A percentile compares a stretch with the other conserved stretches of the same genome.
Conservation (phyloP, 2,329 filamentous ascomycete genomes). For the Pseudonectria buxi region DNA sequence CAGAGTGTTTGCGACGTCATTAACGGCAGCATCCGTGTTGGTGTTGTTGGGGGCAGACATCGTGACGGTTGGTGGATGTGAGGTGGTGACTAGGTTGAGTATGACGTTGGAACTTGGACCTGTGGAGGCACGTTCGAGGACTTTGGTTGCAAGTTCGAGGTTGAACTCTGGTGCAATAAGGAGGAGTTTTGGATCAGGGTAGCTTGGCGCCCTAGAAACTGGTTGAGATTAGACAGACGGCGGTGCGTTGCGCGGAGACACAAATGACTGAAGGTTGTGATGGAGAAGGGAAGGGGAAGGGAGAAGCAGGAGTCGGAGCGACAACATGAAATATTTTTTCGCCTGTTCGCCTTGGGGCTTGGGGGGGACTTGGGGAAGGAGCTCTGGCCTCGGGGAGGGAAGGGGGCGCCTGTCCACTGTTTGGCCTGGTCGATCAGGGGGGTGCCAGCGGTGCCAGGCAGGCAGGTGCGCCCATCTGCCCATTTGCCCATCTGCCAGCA, state of each 20-base stretch:
- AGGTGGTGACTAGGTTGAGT: constrained; percentile 38
- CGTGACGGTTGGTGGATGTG: constrained; percentile 44
- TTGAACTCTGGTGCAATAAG: constrained; percentile 69
- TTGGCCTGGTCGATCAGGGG: constrained; percentile 2
- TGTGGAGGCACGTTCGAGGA: constrained; percentile 39
- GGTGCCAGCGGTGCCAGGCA: no score
- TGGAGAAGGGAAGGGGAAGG: constrained; percentile 29
- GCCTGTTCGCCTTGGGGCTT: constrained; percentile 17
- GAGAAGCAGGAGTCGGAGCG: constrained; percentile 23
- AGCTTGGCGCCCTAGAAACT: constrained; percentile 81
- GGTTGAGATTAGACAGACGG: constrained; percentile 37
- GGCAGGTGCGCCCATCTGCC: no score
- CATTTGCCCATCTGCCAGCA: no score
- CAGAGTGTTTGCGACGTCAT: constrained; percentile 69
- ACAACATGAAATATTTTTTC: constrained; percentile 38
- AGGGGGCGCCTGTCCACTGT: constrained; percentile 13
- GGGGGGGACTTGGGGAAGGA: constrained; percentile 18
- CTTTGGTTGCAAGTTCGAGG: constrained; percentile 30
- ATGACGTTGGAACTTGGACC: constrained; percentile 36
- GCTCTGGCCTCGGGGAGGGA: constrained; percentile 13
- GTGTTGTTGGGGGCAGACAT: constrained; percentile 64
- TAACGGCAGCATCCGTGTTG: constrained; percentile 57
- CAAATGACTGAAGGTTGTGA: constrained; percentile 39
- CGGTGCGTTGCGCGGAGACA: constrained; percentile 43
- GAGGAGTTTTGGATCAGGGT: constrained; percentile 55